Evolutionary conservation across 1,284 basidiomycete species (phyloP).

Genomic region (Fomitopsis pinicola): DNA sequence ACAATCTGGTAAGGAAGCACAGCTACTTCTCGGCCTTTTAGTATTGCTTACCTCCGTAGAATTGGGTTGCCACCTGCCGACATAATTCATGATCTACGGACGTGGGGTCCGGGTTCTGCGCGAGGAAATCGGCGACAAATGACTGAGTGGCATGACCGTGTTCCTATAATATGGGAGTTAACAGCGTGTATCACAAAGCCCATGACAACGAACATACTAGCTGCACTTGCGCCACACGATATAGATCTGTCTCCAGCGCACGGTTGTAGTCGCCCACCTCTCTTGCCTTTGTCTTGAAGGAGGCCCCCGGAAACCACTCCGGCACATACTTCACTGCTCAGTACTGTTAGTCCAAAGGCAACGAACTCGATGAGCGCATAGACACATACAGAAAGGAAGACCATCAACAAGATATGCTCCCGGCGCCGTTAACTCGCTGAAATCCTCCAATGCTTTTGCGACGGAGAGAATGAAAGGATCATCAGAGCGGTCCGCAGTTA

Average conservation of each 20-base stretch:
- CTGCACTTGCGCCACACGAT: not conserved
- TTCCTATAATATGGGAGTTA: not conserved
- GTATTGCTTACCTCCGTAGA: not conserved
- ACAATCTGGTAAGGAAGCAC: not conserved
- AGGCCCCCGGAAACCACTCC: slow-evolving; percentile 11
- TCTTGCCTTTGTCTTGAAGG: slow-evolving; percentile 9
- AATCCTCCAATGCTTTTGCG: not conserved
- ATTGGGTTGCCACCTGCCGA: not conserved
- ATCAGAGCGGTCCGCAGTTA: not conserved
- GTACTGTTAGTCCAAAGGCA: not conserved
- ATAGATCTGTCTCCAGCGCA: not conserved
- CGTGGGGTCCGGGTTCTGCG: not conserved
- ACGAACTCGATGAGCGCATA: not conserved
- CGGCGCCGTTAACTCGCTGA: not conserved
- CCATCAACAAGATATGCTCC: slow-evolving; percentile 23
- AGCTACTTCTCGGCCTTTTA: too few relatives aligned
- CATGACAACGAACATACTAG: not conserved
- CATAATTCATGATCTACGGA: not conserved
- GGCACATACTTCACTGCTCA: slow-evolving; percentile 6
- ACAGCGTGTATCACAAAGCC: too few relatives aligned
- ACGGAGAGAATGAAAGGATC: slow-evolving; percentile 1
- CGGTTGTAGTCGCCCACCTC: not conserved
- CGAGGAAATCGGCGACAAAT: not conserved
- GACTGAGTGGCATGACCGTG: not conserved
- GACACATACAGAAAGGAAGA: slow-evolving; percentile 1